phyloP scores from a whole-genome alignment of 805 yeast genomes.

The Teunomyces funiuensis region DNA sequence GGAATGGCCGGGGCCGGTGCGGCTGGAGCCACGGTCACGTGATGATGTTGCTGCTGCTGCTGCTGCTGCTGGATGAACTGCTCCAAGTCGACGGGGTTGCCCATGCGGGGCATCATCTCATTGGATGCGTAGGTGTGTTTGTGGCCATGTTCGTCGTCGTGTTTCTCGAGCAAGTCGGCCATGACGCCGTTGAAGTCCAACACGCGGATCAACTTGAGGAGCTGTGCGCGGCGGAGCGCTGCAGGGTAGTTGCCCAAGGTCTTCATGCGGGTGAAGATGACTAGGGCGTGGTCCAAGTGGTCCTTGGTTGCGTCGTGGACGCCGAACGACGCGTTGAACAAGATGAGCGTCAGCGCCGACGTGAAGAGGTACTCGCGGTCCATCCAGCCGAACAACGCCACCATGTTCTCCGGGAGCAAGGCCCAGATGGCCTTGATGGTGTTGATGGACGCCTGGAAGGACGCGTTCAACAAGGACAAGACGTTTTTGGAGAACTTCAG shows the following conservation, averaged over 20 bases:
- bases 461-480: slow-evolving; percentile 67
- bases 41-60: background rate
- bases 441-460: slow-evolving; percentile 78
- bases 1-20: no score
- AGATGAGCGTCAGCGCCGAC: slow-evolving; percentile 68
- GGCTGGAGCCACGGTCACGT: no score
- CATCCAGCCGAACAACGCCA: slow-evolving; percentile 86
- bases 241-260: slow-evolving; percentile 80
- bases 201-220: slow-evolving; percentile 61
- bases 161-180: slow-evolving; percentile 55
- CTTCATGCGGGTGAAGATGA: slow-evolving; percentile 71
- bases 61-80: slow-evolving; percentile 3
- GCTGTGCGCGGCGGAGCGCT: slow-evolving; percentile 68
- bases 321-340: slow-evolving; percentile 79
- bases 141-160: slow-evolving; percentile 50
- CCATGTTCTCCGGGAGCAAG: slow-evolving; percentile 71
- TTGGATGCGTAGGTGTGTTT: no score
- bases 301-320: slow-evolving; percentile 72
- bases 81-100: slow-evolving; percentile 4
- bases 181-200: slow-evolving; percentile 69
- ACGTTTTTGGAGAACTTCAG: slow-evolving; percentile 67
- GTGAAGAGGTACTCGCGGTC: slow-evolving; percentile 80
- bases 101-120: slow-evolving; percentile 1
- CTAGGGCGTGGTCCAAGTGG: slow-evolving; percentile 71
- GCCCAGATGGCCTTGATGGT: slow-evolving; percentile 75